phyloP scores from a whole-genome alignment of 768 basidiomycete species.

The Pholiota conissans region DNA sequence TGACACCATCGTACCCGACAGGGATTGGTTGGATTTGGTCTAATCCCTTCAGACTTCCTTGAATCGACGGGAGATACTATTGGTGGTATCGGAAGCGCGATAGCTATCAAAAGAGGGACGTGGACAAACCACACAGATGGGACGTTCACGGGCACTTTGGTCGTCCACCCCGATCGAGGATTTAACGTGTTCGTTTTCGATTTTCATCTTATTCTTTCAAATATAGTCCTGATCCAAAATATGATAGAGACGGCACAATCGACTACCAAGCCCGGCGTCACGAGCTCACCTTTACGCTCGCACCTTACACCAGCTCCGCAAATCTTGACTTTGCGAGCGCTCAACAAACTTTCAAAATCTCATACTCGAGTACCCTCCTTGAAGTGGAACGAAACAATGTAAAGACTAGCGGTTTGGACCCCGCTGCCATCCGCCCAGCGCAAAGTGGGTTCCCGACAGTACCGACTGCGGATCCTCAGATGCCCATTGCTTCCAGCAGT shows the following conservation, averaged over 20 bases:
- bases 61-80: constrained; percentile 62
- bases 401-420: constrained; percentile 57
- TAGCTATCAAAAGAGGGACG: constrained; percentile 52
- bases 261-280: constrained; percentile 70
- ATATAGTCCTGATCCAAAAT: neutral
- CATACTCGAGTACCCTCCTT: constrained; percentile 49
- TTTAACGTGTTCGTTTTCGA: constrained; percentile 49
- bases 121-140: constrained; percentile 35
- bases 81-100: constrained; percentile 64
- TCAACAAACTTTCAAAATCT: constrained; percentile 49
- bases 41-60: constrained; percentile 56
- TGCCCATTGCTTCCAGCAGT: constrained; percentile 42
- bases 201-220: neutral
- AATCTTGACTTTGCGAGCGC: constrained; percentile 50
- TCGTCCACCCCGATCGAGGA: constrained; percentile 62
- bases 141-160: constrained; percentile 46
- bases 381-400: constrained; percentile 45
- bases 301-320: constrained; percentile 49
- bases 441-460: constrained; percentile 26
- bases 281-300: constrained; percentile 54
- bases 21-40: constrained; percentile 61
- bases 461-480: constrained; percentile 39
- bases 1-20: constrained; percentile 16
- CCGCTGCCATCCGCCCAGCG: constrained; percentile 43
- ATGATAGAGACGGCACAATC: constrained; percentile 45